Conservation (phyloP, 805 yeast species). For the Lipomyces yamadae region DNA sequence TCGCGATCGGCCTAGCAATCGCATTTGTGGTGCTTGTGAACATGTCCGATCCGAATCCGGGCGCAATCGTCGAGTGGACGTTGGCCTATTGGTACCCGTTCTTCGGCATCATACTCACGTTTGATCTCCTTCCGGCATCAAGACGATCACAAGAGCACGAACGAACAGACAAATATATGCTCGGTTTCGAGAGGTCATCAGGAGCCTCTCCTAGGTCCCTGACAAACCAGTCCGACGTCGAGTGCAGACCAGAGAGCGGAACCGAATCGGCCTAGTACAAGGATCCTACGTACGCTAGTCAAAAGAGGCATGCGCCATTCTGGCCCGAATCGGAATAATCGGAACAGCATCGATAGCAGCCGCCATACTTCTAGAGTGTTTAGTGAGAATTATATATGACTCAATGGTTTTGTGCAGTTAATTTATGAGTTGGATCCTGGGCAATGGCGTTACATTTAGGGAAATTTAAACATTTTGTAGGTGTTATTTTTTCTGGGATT, state of each 20-base stretch:
- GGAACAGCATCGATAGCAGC: no score
- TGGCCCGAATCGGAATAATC: not conserved
- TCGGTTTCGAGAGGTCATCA: not conserved
- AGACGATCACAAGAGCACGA: constrained; percentile 28
- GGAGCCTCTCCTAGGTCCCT: not conserved
- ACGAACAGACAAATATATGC: constrained; percentile 13
- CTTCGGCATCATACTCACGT: constrained; percentile 63
- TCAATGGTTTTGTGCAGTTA: no score
- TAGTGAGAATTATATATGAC: no score
- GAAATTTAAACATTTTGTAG: no score
- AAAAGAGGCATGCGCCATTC: not conserved
- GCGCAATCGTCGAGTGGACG: constrained; percentile 77
- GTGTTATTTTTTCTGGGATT: no score
- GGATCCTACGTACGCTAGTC: no score
- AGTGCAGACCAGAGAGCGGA: not conserved
- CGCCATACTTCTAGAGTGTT: no score
- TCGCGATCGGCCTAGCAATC: constrained; percentile 70
- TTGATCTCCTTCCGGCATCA: constrained; percentile 64
- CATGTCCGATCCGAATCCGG: constrained; percentile 48
- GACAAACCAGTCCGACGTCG: not conserved
- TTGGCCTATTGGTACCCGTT: constrained; percentile 84
- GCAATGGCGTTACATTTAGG: no score
- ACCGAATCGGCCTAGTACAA: not conserved
- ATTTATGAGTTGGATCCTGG: no score
- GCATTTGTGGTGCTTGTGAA: constrained; percentile 60